A percentile compares a stretch with the other conserved stretches of the same genome.
phyloP scores from a whole-genome alignment of 495 filamentous ascomycete species.

The Penicillium atrosanguineum region DNA sequence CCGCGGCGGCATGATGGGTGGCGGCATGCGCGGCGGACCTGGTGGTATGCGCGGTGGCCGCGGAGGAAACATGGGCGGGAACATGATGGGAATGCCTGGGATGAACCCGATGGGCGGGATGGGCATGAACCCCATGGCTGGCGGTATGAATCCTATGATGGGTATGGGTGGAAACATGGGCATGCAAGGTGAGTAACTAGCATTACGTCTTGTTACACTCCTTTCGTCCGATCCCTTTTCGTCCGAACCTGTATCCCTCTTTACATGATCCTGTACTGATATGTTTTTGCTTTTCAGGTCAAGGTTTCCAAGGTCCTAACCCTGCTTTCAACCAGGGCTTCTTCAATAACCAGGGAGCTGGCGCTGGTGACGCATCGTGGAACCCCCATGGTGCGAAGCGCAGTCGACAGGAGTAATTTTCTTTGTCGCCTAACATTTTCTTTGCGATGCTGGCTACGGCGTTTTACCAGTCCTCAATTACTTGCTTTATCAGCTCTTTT shows the following conservation, averaged over 20 bases:
- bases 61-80: constrained; percentile 54
- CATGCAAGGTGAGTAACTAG: constrained; percentile 53
- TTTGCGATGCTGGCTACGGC: constrained; percentile 11
- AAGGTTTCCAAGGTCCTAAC: constrained; percentile 64
- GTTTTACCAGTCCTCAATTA: constrained; percentile 3
- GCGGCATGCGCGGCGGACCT: constrained; percentile 64
- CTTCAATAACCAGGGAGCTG: constrained; percentile 62
- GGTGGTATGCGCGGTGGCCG: constrained; percentile 71
- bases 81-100: constrained; percentile 53
- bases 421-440: not conserved
- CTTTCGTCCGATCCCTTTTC: not conserved
- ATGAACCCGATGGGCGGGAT: constrained; percentile 58
- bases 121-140: constrained; percentile 64
- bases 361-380: constrained; percentile 60
- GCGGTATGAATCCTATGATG: constrained; percentile 49
- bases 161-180: constrained; percentile 59
- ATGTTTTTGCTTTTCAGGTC: constrained; percentile 20
- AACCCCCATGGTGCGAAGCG: constrained; percentile 86
- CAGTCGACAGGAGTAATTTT: constrained; percentile 60
- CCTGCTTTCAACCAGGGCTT: constrained; percentile 71
- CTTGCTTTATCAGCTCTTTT: constrained; percentile 1
- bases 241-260: not conserved
- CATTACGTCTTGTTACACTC: not conserved
- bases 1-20: constrained; percentile 63
- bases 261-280: not conserved